A percentile compares a stretch with the other conserved stretches of the same genome.
Evolutionary conservation across 352 stramenopile species (phyloP).

Genomic region (Globisporangium radiosum): DNA sequence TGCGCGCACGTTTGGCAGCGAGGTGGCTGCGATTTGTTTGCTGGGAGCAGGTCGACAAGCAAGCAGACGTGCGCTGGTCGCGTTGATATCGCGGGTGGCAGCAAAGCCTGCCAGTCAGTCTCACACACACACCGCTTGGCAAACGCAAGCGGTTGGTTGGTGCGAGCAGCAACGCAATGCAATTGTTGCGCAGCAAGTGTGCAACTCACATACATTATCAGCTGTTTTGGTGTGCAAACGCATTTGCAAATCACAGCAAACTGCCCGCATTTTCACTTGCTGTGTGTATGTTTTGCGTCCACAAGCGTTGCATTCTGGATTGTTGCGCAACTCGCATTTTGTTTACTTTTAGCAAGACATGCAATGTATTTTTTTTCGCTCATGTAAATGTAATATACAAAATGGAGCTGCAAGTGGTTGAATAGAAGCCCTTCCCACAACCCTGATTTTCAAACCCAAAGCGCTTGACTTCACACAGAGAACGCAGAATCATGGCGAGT

Average conservation of each 20-base stretch:
- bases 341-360: too few relatives aligned
- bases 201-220: background rate
- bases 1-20: too few relatives aligned
- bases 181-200: background rate
- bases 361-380: too few relatives aligned
- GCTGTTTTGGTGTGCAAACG: background rate
- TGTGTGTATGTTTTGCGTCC: too few relatives aligned
- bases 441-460: background rate
- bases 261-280: too few relatives aligned
- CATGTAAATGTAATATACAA: too few relatives aligned
- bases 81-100: background rate
- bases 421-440: background rate
- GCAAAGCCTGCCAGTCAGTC: background rate
- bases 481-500: conserved; percentile 6
- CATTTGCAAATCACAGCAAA: background rate
- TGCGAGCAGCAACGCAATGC: background rate
- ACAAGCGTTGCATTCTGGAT: background rate
- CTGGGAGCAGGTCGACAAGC: too few relatives aligned
- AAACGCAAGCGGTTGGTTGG: background rate
- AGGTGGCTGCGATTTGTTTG: too few relatives aligned
- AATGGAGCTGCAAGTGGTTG: too few relatives aligned
- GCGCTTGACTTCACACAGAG: background rate
- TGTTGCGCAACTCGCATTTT: background rate
- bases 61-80: background rate
- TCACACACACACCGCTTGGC: background rate